Evolutionary conservation across 2,329 filamentous ascomycete genomes (phyloP), one percentile per base, ranked within the genome.

Genomic region (Exophiala mesophila): DNA sequence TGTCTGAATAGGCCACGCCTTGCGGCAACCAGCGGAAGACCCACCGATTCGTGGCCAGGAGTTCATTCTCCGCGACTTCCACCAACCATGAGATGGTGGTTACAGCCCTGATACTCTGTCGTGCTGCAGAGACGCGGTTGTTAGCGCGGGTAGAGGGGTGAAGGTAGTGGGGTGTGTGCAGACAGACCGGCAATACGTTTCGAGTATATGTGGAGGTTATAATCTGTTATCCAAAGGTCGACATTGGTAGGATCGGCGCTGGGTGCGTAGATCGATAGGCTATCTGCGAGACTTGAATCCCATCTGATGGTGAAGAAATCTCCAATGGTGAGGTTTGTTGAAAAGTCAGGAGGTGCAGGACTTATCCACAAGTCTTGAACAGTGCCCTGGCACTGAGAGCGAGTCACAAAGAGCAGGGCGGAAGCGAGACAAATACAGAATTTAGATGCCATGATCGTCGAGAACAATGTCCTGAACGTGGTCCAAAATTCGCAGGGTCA

Each of bases 221-320:
- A 36, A 19, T 29, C 40, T 9, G 40, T 43, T 23, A 43, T 38
- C 40, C 40, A 43, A 12, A 43, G 33, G 20, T 37, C 40, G 10
- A 29, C 21, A 29, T 21, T 38, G 12, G n/a, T n/a, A 5, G 17
- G 13, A 15, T 38, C 21, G 15, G 16, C 40, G 19, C n/a, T 17
- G 16, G 32, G 33, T 26, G 23, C 33, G 13, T 37, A 43, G n/a
- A 23, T 4, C 8, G 32, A 12, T 16, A 43, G 37, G 6, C 23
- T n/a, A 23, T 37, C 6, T 2, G 19, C 18, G 7, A 43, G 26
- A 17, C 20, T 21, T n/a, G 40, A 20, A 12, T 29, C 28, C 40
- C 40, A 43, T n/a, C 10, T 37, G 17, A 43, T 17, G 10, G 3
- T 19, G 17, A 28, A 43, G 3, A 20, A 8, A 9, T 37, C 17